Conservation (phyloP, 2,329 filamentous ascomycete genomes). For the Penicillium sp. region DNA sequence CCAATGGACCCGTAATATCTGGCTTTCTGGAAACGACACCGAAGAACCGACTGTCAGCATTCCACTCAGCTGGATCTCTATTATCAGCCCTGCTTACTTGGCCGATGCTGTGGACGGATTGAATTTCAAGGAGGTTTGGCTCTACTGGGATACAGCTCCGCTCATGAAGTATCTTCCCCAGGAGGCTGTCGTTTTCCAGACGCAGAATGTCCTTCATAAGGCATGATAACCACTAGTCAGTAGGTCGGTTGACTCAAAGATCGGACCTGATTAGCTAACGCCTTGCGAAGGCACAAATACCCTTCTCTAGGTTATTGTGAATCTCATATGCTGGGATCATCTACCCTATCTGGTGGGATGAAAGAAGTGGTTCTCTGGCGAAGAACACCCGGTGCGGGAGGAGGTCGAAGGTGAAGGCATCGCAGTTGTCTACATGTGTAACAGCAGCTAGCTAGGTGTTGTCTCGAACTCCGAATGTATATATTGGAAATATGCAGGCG, state of each 20-base stretch:
- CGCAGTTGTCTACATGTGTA: no score
- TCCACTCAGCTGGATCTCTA: constrained; percentile 6
- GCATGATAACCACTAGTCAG: not conserved
- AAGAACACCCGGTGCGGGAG: no score
- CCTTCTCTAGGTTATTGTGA: no score
- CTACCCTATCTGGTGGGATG: no score
- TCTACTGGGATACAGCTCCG: constrained; percentile 7
- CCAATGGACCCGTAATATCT: constrained; percentile 6
- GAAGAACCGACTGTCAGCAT: constrained; percentile 6
- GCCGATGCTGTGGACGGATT: constrained; percentile 4
- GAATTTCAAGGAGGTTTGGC: constrained; percentile 8
- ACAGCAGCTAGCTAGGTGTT: no score
- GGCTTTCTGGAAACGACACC: constrained; percentile 4
- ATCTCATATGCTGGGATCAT: no score
- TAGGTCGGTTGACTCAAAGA: not conserved
- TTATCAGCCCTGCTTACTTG: constrained; percentile 4
- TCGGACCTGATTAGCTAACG: no score
- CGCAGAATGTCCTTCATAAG: not conserved
- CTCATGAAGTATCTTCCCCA: not conserved
- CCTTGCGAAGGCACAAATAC: no score
- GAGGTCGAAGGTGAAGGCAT: no score
- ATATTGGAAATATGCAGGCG: no score
- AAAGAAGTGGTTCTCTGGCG: no score
- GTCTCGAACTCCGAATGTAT: no score
- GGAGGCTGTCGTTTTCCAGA: constrained; percentile 3